Conservation (phyloP, 352 stramenopile species). For the Pythium oligandrum region DNA sequence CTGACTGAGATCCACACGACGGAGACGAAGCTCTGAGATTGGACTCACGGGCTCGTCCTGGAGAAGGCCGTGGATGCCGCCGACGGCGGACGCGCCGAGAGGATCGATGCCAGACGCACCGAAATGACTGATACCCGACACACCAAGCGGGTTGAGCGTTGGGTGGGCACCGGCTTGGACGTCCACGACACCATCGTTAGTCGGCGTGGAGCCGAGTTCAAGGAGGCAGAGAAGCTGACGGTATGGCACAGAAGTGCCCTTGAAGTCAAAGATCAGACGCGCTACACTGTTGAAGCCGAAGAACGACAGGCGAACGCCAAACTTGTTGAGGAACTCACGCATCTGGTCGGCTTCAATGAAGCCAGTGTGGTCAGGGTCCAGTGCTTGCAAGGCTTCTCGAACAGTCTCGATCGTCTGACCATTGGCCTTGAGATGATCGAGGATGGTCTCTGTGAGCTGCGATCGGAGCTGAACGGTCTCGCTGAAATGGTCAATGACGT, state of each 20-base stretch:
- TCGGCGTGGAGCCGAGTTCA: not conserved
- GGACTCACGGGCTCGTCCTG: too few species aligned
- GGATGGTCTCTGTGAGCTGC: constrained; percentile 3
- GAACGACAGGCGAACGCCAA: constrained; percentile 19
- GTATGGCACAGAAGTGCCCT: constrained; percentile 2
- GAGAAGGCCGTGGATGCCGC: too few species aligned
- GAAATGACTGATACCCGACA: too few species aligned
- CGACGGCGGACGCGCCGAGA: too few species aligned
- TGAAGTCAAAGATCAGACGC: not conserved
- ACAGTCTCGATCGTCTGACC: constrained; percentile 1
- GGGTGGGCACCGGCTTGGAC: too few species aligned
- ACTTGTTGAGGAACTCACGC: constrained; percentile 9
- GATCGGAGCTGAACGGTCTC: constrained; percentile 2
- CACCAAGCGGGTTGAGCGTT: too few species aligned
- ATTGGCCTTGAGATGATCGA: constrained; percentile 4
- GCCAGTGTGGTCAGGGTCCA: constrained; percentile 4
- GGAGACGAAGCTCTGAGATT: too few species aligned
- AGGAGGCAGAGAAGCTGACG: not conserved
- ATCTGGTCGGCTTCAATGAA: constrained; percentile 15
- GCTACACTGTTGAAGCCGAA: constrained; percentile 22
- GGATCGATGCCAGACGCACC: too few species aligned
- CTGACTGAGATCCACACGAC: too few species aligned
- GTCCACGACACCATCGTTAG: too few species aligned
- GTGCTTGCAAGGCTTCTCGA: constrained; percentile 4
- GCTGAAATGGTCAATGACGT: constrained; percentile 3